phyloP scores from a whole-genome alignment of 139 green algal species.

The Spirogloea muscicola region DNA sequence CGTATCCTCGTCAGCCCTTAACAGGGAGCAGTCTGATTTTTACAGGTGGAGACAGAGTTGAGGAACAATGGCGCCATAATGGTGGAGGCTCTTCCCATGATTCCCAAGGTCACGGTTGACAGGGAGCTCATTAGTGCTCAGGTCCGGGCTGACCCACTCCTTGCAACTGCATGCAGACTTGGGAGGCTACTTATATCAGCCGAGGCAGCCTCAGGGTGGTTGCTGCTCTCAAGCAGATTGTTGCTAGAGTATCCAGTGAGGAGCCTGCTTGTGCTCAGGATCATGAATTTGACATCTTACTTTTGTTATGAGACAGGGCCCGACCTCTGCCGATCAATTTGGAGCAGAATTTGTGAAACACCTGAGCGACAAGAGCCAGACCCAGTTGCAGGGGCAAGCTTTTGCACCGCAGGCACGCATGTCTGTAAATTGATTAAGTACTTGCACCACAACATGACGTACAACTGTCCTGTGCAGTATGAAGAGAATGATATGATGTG shows the following conservation, averaged over 20 bases:
- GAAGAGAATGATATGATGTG: too few species aligned
- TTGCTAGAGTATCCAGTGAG: background rate
- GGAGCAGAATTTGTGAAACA: conserved; percentile 6
- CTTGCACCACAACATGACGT: too few species aligned
- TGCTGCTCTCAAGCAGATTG: background rate
- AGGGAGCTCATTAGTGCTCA: conserved; percentile 37
- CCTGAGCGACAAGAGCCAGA: too few species aligned
- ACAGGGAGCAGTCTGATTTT: too few species aligned
- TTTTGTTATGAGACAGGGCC: conserved; percentile 12
- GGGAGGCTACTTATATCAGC: background rate
- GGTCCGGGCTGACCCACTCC: background rate
- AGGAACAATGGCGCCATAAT: conserved; percentile 31
- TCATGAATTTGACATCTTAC: background rate
- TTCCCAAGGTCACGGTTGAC: conserved; percentile 35
- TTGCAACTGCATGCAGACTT: background rate
- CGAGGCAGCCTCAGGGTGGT: background rate
- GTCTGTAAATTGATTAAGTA: too few species aligned
- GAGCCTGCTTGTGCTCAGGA: background rate
- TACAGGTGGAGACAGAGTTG: conserved; percentile 28
- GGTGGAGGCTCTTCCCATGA: conserved; percentile 32
- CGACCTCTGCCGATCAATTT: conserved; percentile 18
- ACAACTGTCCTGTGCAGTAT: too few species aligned
- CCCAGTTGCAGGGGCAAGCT: too few species aligned
- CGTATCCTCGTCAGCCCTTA: too few species aligned
- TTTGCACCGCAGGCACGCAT: too few species aligned